Conservation (phyloP, 2,329 filamentous ascomycete species). For the Pyrenophora seminiperda region DNA sequence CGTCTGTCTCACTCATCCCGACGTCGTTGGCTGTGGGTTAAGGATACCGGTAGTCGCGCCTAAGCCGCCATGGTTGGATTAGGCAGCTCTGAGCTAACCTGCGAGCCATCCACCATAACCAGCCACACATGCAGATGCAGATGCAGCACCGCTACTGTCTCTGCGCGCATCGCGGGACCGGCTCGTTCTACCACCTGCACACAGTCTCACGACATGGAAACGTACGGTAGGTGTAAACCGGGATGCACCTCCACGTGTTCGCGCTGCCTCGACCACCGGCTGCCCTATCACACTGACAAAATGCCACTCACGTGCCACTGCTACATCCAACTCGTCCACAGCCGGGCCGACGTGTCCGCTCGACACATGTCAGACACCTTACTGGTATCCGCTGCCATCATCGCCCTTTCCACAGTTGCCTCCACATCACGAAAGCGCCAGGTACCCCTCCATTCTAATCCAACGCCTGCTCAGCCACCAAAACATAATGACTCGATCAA, state of each 20-base stretch:
- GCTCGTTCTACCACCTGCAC: conserved; percentile 17
- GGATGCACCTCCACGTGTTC: conserved; percentile 20
- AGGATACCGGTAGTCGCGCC: too few species aligned
- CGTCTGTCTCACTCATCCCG: neutral
- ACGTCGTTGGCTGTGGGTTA: neutral
- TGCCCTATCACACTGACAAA: conserved; percentile 3
- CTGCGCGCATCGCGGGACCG: conserved; percentile 31
- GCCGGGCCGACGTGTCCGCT: conserved; percentile 18
- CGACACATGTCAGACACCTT: conserved; percentile 7
- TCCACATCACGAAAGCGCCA: conserved; percentile 3
- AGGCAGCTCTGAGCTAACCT: too few species aligned
- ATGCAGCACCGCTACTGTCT: conserved; percentile 9
- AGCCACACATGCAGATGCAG: conserved; percentile 4
- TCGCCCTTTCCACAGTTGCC: too few species aligned
- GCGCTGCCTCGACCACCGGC: conserved; percentile 11
- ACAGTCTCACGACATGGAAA: conserved; percentile 20
- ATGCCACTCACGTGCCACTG: too few species aligned
- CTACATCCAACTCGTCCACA: conserved; percentile 8
- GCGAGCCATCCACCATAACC: neutral
- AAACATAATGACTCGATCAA: conserved; percentile 1
- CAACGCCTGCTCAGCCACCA: neutral
- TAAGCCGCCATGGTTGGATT: too few species aligned
- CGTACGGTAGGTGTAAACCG: conserved; percentile 1
- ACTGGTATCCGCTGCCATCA: conserved; percentile 6
- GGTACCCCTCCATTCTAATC: neutral